A percentile compares a stretch with the other conserved stretches of the same genome.
Evolutionary conservation across 1,284 basidiomycete genomes (phyloP).

Genomic region (Athelia psychrophila): DNA sequence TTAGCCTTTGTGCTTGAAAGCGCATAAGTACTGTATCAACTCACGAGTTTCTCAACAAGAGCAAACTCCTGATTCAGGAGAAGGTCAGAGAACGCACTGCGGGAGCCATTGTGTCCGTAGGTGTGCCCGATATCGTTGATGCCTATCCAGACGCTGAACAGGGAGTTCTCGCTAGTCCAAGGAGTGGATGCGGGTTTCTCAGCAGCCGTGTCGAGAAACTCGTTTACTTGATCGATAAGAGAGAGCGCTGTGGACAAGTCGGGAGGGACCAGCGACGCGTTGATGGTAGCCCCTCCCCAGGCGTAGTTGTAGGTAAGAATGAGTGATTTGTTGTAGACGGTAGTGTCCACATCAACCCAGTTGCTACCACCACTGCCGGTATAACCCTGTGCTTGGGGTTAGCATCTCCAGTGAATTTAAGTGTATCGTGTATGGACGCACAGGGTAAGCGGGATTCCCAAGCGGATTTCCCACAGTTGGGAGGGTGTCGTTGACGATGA

Average conservation of each 20-base stretch:
- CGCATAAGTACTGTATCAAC: not conserved
- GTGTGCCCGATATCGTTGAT: conserved; percentile 61
- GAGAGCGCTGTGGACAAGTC: conserved; percentile 47
- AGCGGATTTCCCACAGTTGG: conserved; percentile 48
- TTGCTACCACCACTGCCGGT: conserved; percentile 45
- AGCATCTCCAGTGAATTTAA: not conserved
- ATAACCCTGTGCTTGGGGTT: conserved; percentile 1
- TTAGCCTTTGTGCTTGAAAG: not conserved
- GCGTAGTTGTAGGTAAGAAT: conserved; percentile 60
- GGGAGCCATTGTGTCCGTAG: conserved; percentile 19
- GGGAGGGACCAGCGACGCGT: conserved; percentile 48
- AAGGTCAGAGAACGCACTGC: conserved; percentile 35
- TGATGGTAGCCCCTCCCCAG: conserved; percentile 58
- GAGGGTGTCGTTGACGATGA: conserved; percentile 35
- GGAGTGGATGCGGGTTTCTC: conserved; percentile 20
- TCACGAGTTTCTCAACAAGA: conserved; percentile 44
- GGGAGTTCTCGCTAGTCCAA: conserved; percentile 48
- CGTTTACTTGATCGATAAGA: conserved; percentile 52
- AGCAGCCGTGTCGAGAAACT: conserved; percentile 42
- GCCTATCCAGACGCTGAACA: conserved; percentile 62
- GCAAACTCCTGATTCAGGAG: conserved; percentile 52
- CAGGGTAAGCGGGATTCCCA: conserved; percentile 56
- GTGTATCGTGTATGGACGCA: conserved; percentile 7
- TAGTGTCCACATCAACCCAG: conserved; percentile 53
- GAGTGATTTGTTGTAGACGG: conserved; percentile 47